Conservation (phyloP, 495 filamentous ascomycete species). For the Aspergillus sclerotiicarbonarius region DNA sequence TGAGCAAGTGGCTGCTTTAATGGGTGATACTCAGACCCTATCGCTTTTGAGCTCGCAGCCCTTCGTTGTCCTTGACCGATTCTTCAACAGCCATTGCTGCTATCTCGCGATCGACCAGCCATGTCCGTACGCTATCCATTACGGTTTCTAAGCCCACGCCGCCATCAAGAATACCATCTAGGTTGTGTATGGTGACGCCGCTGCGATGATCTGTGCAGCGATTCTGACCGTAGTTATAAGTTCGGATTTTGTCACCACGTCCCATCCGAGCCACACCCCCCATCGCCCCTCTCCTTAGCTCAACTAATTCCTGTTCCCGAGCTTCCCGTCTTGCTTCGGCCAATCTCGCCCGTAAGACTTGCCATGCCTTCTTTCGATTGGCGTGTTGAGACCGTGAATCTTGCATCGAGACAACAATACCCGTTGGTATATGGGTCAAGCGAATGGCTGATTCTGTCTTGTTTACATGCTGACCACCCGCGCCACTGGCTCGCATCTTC, state of each 20-base stretch:
- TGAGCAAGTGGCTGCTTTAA: neutral
- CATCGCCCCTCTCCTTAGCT: slow-evolving; percentile 69
- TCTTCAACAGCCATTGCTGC: slow-evolving; percentile 59
- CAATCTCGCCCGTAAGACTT: slow-evolving; percentile 74
- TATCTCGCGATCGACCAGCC: slow-evolving; percentile 77
- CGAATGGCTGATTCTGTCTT: slow-evolving; percentile 95
- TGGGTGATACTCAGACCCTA: neutral
- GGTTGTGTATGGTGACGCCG: slow-evolving; percentile 76
- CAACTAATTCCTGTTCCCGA: slow-evolving; percentile 76
- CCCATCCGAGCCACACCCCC: slow-evolving; percentile 77
- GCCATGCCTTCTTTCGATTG: slow-evolving; percentile 86
- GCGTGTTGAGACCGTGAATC: slow-evolving; percentile 86
- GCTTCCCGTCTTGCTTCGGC: slow-evolving; percentile 79
- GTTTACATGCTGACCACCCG: slow-evolving; percentile 97
- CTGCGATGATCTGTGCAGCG: slow-evolving; percentile 91
- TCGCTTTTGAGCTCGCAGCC: neutral
- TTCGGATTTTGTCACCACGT: slow-evolving; percentile 88
- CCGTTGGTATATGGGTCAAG: slow-evolving; percentile 87
- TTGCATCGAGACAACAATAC: slow-evolving; percentile 83
- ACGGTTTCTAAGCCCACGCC: slow-evolving; percentile 69
- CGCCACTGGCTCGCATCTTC: slow-evolving; percentile 87
- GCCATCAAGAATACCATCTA: slow-evolving; percentile 76
- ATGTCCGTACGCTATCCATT: slow-evolving; percentile 76
- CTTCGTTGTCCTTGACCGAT: slow-evolving; percentile 23
- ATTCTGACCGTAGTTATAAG: slow-evolving; percentile 93